phyloP scores from a whole-genome alignment of 805 yeast genomes.

The Sporopachydermia quercuum region DNA sequence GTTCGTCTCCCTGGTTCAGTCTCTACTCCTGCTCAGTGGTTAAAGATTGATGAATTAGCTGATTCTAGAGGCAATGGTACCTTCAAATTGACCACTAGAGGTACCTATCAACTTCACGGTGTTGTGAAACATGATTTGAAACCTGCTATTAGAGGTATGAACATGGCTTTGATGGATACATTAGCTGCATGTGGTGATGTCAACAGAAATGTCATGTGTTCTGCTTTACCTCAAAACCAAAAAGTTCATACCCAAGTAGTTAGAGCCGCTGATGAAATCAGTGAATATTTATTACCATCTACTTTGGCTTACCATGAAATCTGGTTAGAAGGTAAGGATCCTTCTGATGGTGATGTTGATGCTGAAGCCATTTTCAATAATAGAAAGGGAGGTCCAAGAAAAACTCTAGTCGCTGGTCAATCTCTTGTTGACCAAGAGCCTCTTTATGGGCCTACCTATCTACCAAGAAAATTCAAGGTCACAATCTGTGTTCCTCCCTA shows the following conservation, averaged over 20 bases:
- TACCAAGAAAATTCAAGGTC: slow-evolving; percentile 92
- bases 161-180: slow-evolving; percentile 80
- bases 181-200: slow-evolving; percentile 98
- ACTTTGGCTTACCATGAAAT: slow-evolving; percentile 96
- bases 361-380: slow-evolving; percentile 49
- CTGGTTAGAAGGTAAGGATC: slow-evolving; percentile 84
- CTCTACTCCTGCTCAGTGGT: slow-evolving; percentile 81
- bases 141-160: slow-evolving; percentile 87
- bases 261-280: slow-evolving; percentile 44
- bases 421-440: slow-evolving; percentile 80
- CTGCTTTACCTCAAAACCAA: slow-evolving; percentile 80
- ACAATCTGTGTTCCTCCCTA: slow-evolving; percentile 92
- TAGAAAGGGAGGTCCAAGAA: slow-evolving; percentile 62
- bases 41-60: slow-evolving; percentile 68
- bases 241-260: slow-evolving; percentile 67
- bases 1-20: slow-evolving; percentile 89
- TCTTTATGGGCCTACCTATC: slow-evolving; percentile 67
- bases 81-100: slow-evolving; percentile 88
- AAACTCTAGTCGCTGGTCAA: slow-evolving; percentile 74
- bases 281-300: slow-evolving; percentile 73
- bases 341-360: slow-evolving; percentile 45
- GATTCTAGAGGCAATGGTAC: slow-evolving; percentile 81
- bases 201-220: slow-evolving; percentile 85
- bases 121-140: slow-evolving; percentile 79
- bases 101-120: slow-evolving; percentile 94